phyloP scores from a whole-genome alignment of 2,329 filamentous ascomycete species.

The Trichoderma sp. region DNA sequence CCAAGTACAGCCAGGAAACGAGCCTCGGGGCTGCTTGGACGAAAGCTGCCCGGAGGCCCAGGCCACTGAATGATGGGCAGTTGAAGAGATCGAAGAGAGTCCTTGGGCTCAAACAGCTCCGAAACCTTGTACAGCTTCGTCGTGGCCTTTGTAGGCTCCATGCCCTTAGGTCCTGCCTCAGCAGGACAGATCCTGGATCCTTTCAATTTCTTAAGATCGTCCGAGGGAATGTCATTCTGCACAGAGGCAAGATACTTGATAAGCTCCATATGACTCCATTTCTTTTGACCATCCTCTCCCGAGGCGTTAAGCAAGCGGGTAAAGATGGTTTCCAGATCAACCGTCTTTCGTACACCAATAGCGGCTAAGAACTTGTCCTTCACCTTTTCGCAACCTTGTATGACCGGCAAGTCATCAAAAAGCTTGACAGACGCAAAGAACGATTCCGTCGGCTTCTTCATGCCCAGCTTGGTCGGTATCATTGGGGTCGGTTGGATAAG shows the following conservation, averaged over 20 bases:
- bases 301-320: constrained; percentile 72
- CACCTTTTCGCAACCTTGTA: constrained; percentile 72
- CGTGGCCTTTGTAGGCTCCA: constrained; percentile 56
- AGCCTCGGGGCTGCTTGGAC: constrained; percentile 68
- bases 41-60: constrained; percentile 62
- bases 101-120: constrained; percentile 80
- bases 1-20: constrained; percentile 74
- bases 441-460: constrained; percentile 81
- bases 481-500: constrained; percentile 69
- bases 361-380: constrained; percentile 88
- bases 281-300: constrained; percentile 53
- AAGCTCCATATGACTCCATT: constrained; percentile 91
- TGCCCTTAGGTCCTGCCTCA: constrained; percentile 60
- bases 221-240: constrained; percentile 78
- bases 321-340: constrained; percentile 93
- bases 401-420: constrained; percentile 87
- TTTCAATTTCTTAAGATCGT: constrained; percentile 77
- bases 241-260: constrained; percentile 95
- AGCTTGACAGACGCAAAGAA: constrained; percentile 94
- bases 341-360: constrained; percentile 89
- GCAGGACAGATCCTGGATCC: constrained; percentile 81
- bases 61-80: constrained; percentile 84
- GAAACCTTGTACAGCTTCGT: constrained; percentile 67
- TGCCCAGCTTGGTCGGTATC: constrained; percentile 87
- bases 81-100: constrained; percentile 66